These are phyloP conservation scores for Chlorella ohadii DNA, from an alignment of 139 green algal genomes.

Conservation along the genomic window DNA sequence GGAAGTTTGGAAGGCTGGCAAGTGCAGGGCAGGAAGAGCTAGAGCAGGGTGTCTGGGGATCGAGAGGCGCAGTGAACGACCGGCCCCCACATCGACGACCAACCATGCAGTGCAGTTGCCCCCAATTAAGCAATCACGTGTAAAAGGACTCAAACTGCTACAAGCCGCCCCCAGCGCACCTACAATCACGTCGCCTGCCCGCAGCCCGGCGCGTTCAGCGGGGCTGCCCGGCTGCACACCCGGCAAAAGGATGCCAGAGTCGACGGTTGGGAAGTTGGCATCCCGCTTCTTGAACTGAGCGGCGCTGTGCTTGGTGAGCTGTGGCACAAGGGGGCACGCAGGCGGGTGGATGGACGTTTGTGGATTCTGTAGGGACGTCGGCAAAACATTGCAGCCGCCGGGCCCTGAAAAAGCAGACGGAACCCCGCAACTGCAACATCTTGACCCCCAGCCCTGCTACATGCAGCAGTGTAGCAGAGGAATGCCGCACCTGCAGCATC, in stretches of 20 bases:
- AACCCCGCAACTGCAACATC: too few species aligned
- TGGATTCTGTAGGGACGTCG: too few species aligned
- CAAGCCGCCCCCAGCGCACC: conserved; percentile 13
- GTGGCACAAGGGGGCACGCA: background rate
- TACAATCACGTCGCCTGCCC: conserved; percentile 72
- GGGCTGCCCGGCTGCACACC: conserved; percentile 61
- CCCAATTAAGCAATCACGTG: too few species aligned
- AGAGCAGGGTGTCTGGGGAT: too few species aligned
- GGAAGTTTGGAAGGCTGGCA: background rate
- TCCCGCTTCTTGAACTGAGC: conserved; percentile 52
- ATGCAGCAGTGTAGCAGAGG: too few species aligned
- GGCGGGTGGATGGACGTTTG: too few species aligned
- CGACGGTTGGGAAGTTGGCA: conserved; percentile 57
- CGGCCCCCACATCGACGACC: too few species aligned
- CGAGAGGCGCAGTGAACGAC: too few species aligned
- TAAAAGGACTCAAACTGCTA: background rate
- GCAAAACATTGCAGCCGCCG: too few species aligned
- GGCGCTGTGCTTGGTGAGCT: conserved; percentile 56
- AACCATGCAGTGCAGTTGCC: too few species aligned
- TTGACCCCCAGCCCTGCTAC: too few species aligned
- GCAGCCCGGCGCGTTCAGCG: conserved; percentile 64
- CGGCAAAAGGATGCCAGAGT: conserved; percentile 63
- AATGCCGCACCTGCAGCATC: conserved; percentile 64
- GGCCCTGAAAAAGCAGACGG: too few species aligned
- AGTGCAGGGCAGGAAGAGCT: background rate